Conservation (phyloP, 2,329 filamentous ascomycete species). For the Pleomassaria siparia region DNA sequence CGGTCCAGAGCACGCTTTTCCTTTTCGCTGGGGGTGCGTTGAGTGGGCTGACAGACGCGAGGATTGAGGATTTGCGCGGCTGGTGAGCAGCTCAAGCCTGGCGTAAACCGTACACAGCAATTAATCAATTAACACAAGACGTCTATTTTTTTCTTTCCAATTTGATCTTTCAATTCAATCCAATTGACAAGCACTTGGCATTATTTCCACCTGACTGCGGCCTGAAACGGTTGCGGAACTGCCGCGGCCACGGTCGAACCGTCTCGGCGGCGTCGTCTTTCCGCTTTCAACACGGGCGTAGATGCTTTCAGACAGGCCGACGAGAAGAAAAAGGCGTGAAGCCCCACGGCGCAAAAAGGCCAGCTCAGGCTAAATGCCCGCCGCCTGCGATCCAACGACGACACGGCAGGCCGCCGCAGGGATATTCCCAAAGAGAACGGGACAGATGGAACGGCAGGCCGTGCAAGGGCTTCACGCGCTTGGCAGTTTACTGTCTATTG, state of each 20-base stretch:
- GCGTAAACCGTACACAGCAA: too few relatives aligned
- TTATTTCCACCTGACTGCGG: neutral
- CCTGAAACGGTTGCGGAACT: conserved; percentile 34
- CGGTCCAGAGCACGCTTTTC: conserved; percentile 12
- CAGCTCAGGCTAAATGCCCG: conserved; percentile 42
- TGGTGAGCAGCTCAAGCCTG: conserved; percentile 32
- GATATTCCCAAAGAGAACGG: conserved; percentile 32
- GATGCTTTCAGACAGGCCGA: conserved; percentile 31
- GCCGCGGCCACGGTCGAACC: conserved; percentile 15
- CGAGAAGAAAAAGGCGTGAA: conserved; percentile 16
- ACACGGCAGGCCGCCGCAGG: conserved; percentile 26
- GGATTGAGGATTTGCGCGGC: conserved; percentile 35
- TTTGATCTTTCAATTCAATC: too few relatives aligned
- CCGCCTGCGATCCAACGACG: conserved; percentile 18
- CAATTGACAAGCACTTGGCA: too few relatives aligned
- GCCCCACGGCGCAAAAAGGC: conserved; percentile 8
- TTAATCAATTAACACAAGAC: too few relatives aligned
- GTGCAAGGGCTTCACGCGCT: conserved; percentile 28
- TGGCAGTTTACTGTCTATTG: too few relatives aligned
- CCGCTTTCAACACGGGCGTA: conserved; percentile 30
- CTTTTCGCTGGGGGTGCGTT: neutral
- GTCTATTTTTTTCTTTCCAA: too few relatives aligned
- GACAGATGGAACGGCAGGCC: conserved; percentile 41
- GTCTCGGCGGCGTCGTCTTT: conserved; percentile 3
- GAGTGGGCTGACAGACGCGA: conserved; percentile 35